A percentile compares a stretch with the other conserved stretches of the same genome.
These are phyloP conservation scores for Colletotrichum sp. DNA, from an alignment of 2,329 filamentous ascomycete species.

Conservation along the genomic window DNA sequence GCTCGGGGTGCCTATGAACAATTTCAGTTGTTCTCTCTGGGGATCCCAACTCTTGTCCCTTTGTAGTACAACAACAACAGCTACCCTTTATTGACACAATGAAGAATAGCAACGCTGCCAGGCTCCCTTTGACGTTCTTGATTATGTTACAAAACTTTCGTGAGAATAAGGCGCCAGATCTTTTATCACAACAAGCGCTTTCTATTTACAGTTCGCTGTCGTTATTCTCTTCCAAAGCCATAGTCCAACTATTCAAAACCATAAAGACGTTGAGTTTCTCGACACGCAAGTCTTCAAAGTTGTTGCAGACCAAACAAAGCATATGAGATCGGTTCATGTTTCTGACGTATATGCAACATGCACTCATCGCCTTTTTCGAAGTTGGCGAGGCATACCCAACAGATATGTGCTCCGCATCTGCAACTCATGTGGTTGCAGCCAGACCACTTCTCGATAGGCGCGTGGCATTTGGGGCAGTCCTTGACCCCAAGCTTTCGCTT, in stretches of 20 bases:
- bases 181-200: neutral
- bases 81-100: neutral
- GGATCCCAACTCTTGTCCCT: neutral
- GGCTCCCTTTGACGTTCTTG: neutral
- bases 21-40: neutral
- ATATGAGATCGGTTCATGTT: neutral
- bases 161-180: neutral
- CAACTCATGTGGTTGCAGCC: conserved; percentile 56
- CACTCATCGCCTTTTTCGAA: conserved; percentile 28
- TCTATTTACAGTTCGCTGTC: neutral
- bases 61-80: neutral
- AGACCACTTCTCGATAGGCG: conserved; percentile 43
- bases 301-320: neutral
- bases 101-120: neutral
- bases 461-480: conserved; percentile 44
- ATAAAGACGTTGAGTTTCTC: neutral
- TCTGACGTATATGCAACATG: neutral
- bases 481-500: conserved; percentile 41
- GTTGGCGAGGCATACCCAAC: conserved; percentile 48
- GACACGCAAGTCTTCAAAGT: neutral
- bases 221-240: neutral
- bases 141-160: neutral
- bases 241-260: neutral
- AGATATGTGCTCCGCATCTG: conserved; percentile 47
- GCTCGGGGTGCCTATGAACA: neutral